phyloP scores from a whole-genome alignment of 495 filamentous ascomycete genomes.

The Bombardia bombarda region DNA sequence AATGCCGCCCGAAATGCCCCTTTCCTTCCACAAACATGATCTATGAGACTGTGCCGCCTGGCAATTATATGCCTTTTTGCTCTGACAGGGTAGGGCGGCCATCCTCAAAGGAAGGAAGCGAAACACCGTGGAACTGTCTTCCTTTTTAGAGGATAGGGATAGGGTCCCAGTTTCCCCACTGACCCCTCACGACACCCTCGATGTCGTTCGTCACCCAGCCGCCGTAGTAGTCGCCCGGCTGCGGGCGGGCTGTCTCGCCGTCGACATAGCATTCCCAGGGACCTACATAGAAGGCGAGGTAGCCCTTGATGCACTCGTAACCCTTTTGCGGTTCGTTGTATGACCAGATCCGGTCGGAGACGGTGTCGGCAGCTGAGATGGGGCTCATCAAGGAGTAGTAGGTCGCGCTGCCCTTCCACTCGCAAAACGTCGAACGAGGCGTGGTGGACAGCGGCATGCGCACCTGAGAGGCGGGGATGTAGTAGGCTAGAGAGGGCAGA shows the following conservation, averaged over 20 bases:
- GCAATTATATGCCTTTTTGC: no score
- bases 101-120: no score
- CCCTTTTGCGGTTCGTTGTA: constrained; percentile 42
- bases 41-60: no score
- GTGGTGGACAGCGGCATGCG: constrained; percentile 36
- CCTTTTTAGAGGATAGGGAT: constrained; percentile 12
- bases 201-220: constrained; percentile 52
- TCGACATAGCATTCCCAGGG: constrained; percentile 55
- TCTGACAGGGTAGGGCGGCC: no score
- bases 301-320: constrained; percentile 42
- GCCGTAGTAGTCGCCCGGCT: constrained; percentile 53
- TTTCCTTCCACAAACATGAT: no score
- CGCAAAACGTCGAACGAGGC: constrained; percentile 40
- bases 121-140: no score
- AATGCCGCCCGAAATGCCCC: no score
- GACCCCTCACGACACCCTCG: constrained; percentile 46
- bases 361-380: constrained; percentile 23
- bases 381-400: constrained; percentile 38
- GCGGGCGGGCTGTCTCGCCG: constrained; percentile 48
- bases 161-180: constrained; percentile 32
- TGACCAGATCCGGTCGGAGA: constrained; percentile 46
- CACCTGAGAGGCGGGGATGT: constrained; percentile 39
- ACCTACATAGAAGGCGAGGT: constrained; percentile 44
- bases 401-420: constrained; percentile 50
- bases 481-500: constrained; percentile 37